Base-by-base conservation (phyloP, 176 grass and related monocot species). In the Puccinellia tenuiflora region DNA sequence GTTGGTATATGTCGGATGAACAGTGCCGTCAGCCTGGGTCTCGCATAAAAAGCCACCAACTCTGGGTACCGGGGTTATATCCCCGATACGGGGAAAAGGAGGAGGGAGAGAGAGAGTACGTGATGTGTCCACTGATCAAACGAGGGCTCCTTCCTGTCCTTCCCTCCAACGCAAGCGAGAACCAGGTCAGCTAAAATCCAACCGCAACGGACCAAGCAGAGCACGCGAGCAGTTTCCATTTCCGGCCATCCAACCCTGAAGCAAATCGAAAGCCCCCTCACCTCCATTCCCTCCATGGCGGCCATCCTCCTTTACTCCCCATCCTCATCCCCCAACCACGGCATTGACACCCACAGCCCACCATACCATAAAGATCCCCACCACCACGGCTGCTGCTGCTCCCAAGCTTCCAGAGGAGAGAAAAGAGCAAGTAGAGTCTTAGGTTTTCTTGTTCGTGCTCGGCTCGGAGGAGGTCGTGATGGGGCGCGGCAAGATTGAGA, bases 401-500 rank as follows among this genome's bases (percentile, higher is more conserved):
- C 29, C 54, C 54, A 83, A 48, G 21, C 29, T 15, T 9, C 50
- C 66, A 42, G 21, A 70, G 50, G 39, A 8, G 8, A 40, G 56
- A 1, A 45, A 12, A 47, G 12, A 47, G 60, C 60, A 64, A 9
- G 24, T 31, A 0, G 31, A 47, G 62, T 10, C 45, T 53, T 68
- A 5, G 79, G 62, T 4, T 35, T 83, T 75, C 17, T 25, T 84
- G 15, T 31, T 67, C 31, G 2, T 48, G 48, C 59, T 59, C 79
- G 10, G 48, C 59, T 59, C 79, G 10, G 13, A 39, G 33, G 52
- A 59, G 68, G 22, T 77, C 37, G 25, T 14, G 50, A 97, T 98
- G 96, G 96, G 96, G 43, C 91, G 92, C 11, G 96, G 92, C 20
- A 98, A 98, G 90, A 98, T 98, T 55, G 92, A 98, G 96, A 95